Evolutionary conservation across 768 basidiomycete species (phyloP).

Genomic region (Naganishia kalamii): DNA sequence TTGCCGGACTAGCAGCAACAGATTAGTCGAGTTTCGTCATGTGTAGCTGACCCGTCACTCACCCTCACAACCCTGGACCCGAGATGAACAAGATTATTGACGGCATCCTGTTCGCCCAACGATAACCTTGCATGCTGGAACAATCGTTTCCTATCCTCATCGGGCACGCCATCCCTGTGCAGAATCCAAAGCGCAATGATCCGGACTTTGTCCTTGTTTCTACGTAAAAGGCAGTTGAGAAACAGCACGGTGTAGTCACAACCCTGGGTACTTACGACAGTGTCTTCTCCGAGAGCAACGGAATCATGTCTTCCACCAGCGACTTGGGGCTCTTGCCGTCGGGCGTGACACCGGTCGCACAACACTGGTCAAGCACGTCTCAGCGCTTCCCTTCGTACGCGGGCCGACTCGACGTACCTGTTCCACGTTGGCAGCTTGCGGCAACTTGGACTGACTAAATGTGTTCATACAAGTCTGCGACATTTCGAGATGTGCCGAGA

Average conservation of each 20-base stretch:
- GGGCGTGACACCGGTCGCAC: conserved; percentile 81
- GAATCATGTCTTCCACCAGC: conserved; percentile 97
- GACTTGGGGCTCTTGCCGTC: conserved; percentile 93
- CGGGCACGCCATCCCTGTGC: conserved; percentile 92
- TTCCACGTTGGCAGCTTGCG: conserved; percentile 77
- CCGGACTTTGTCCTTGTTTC: conserved; percentile 86
- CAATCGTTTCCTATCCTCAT: conserved; percentile 86
- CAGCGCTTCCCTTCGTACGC: neutral
- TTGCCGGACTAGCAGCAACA: conserved; percentile 55
- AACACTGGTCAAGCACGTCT: conserved; percentile 56
- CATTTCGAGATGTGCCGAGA: conserved; percentile 94
- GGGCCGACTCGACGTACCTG: conserved; percentile 55
- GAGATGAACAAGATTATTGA: conserved; percentile 75
- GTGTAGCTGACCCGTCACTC: neutral
- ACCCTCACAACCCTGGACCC: conserved; percentile 82
- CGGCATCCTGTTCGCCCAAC: conserved; percentile 82
- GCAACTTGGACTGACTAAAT: conserved; percentile 80
- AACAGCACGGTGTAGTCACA: neutral
- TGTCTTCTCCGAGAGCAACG: conserved; percentile 76
- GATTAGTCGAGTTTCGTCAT: neutral
- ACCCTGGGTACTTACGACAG: conserved; percentile 60
- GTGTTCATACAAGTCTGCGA: conserved; percentile 94
- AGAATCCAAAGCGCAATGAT: conserved; percentile 93
- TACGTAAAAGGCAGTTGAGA: conserved; percentile 40
- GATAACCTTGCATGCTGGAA: conserved; percentile 90